These are phyloP conservation scores for Canavalia gladiata DNA, from an alignment of 306 rosid genomes.

Conservation along the genomic window DNA sequence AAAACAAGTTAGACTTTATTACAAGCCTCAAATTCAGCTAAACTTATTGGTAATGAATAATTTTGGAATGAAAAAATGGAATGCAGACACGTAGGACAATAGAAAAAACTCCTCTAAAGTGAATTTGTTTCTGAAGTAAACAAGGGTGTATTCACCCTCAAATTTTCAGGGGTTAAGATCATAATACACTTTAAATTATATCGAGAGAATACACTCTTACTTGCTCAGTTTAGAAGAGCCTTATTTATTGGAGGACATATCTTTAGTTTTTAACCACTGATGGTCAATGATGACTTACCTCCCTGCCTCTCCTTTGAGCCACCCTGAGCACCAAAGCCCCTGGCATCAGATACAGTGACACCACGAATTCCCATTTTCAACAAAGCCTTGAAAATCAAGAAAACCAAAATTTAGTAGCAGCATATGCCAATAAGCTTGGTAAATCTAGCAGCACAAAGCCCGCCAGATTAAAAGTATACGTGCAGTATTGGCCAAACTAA, in stretches of 20 bases:
- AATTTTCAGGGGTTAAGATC: neutral
- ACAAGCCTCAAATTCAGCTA: conserved; percentile 22
- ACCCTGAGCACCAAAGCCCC: conserved; percentile 97
- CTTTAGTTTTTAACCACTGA: conserved; percentile 11
- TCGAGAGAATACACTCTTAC: neutral
- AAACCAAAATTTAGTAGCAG: conserved; percentile 31
- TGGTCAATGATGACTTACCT: conserved; percentile 59
- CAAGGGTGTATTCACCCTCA: neutral
- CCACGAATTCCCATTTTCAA: conserved; percentile 90
- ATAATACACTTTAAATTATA: neutral
- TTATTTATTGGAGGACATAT: conserved; percentile 12
- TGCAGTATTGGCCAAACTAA: conserved; percentile 26
- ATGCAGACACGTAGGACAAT: conserved; percentile 19
- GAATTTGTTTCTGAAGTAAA: neutral
- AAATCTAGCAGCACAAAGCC: conserved; percentile 2
- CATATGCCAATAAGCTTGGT: conserved; percentile 26
- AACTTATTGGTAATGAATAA: neutral
- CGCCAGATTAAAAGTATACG: neutral
- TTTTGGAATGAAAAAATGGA: conserved; percentile 4
- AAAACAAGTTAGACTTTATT: neutral
- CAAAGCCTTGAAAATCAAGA: conserved; percentile 69
- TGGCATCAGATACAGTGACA: conserved; percentile 87
- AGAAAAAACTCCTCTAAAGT: neutral
- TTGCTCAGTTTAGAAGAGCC: conserved; percentile 9
- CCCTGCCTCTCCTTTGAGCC: conserved; percentile 96